Evolutionary conservation across 2,329 filamentous ascomycete genomes (phyloP).

Genomic region (Cryphonectria naterciae): DNA sequence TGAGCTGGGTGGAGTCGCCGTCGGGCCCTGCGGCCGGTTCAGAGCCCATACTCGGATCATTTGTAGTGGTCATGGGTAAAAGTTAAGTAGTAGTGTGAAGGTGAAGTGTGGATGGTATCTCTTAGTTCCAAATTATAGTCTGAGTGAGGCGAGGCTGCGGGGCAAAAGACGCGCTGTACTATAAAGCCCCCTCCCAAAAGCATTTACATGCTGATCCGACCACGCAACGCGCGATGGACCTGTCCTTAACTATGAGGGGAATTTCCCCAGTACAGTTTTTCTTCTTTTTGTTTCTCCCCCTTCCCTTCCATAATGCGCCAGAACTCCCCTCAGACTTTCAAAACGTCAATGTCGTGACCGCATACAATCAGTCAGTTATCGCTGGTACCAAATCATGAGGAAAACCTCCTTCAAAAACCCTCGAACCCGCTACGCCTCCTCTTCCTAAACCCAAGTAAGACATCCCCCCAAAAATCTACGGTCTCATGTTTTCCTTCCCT

Average conservation of each 20-base stretch:
- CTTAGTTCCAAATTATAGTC: constrained; percentile 22
- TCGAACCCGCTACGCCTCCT: constrained; percentile 16
- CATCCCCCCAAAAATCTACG: constrained; percentile 32
- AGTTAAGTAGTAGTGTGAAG: neutral
- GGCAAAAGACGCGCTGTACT: constrained; percentile 24
- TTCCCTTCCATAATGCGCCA: constrained; percentile 29
- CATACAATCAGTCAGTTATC: constrained; percentile 17
- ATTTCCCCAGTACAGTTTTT: neutral
- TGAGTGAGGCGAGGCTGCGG: constrained; percentile 26
- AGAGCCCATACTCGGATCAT: constrained; percentile 19
- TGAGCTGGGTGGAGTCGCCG: constrained; percentile 25
- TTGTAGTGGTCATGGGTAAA: neutral
- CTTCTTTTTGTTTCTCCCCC: neutral
- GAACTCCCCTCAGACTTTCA: constrained; percentile 24
- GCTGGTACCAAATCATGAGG: constrained; percentile 24
- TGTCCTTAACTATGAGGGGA: constrained; percentile 12
- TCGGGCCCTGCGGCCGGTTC: neutral
- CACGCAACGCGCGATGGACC: constrained; percentile 2
- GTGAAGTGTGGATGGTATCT: constrained; percentile 12
- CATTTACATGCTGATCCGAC: constrained; percentile 20
- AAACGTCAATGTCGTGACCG: constrained; percentile 15
- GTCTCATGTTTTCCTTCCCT: constrained; percentile 58
- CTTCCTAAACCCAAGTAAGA: constrained; percentile 26
- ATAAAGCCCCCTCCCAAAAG: constrained; percentile 15
- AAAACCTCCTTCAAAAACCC: constrained; percentile 21